phyloP scores from a whole-genome alignment of 139 green algal genomes.

The Picochlorum sp. region DNA sequence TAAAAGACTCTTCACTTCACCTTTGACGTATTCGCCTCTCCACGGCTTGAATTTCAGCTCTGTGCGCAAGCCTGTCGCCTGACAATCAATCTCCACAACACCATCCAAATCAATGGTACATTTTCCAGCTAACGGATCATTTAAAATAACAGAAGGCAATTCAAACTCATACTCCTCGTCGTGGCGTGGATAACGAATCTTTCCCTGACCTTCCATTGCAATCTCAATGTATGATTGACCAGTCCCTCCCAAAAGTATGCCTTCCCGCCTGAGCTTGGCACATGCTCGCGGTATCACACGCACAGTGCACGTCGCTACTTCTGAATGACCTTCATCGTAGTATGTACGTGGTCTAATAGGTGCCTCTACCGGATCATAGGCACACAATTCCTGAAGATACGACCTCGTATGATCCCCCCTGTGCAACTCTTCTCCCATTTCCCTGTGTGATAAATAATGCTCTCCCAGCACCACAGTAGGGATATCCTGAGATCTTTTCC shows the following conservation, averaged over 20 bases:
- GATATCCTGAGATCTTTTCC: neutral
- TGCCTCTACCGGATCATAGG: slow-evolving; percentile 9
- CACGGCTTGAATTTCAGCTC: slow-evolving; percentile 13
- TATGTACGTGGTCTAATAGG: neutral
- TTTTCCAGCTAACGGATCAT: neutral
- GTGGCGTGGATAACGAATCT: neutral
- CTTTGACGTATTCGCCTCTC: slow-evolving; percentile 5
- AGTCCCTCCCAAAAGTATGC: slow-evolving; percentile 3
- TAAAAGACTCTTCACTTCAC: neutral
- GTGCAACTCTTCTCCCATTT: neutral
- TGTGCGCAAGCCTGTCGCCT: slow-evolving; percentile 1
- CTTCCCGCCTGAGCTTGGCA: slow-evolving; percentile 6
- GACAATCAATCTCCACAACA: neutral
- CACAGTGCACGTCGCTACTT: neutral
- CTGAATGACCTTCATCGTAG: slow-evolving; percentile 1
- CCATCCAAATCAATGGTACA: slow-evolving; percentile 11
- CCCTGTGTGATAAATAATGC: slow-evolving; percentile 14
- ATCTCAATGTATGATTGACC: slow-evolving; percentile 5
- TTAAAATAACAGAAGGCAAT: slow-evolving; percentile 6
- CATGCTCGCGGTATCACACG: neutral
- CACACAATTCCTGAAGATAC: slow-evolving; percentile 13
- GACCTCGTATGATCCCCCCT: slow-evolving; percentile 4
- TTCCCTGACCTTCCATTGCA: neutral
- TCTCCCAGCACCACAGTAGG: slow-evolving; percentile 8
- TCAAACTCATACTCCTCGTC: slow-evolving; percentile 1